A percentile compares a stretch with the other conserved stretches of the same genome.
Evolutionary conservation across 306 rosid genomes (phyloP).

Genomic region (Trifolium subterraneum): DNA sequence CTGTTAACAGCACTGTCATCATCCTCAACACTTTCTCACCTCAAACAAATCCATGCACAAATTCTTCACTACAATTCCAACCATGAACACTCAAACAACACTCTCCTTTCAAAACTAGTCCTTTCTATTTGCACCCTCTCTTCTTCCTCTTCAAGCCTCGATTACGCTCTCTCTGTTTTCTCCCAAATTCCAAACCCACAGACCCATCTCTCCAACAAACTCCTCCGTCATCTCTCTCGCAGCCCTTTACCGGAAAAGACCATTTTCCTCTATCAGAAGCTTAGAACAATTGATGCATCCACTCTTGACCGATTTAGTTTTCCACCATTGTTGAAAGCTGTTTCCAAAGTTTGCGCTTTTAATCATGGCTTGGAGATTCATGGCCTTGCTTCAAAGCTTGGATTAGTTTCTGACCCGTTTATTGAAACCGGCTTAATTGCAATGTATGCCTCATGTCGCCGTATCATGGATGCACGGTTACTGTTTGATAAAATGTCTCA

Average conservation of each 20-base stretch:
- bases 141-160: slow-evolving; percentile 54
- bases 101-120: slow-evolving; percentile 57
- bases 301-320: slow-evolving; percentile 67
- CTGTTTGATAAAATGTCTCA: slow-evolving; percentile 84
- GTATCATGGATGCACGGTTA: slow-evolving; percentile 67
- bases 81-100: slow-evolving; percentile 33
- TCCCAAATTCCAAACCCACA: slow-evolving; percentile 54
- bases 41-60: slow-evolving; percentile 76
- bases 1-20: slow-evolving; percentile 52
- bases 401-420: slow-evolving; percentile 73
- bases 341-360: slow-evolving; percentile 53
- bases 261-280: slow-evolving; percentile 59
- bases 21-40: slow-evolving; percentile 51
- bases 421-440: slow-evolving; percentile 70
- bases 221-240: slow-evolving; percentile 71
- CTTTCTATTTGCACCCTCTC: slow-evolving; percentile 51
- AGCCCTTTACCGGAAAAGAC: slow-evolving; percentile 53
- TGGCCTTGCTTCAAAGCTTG: slow-evolving; percentile 65
- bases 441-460: slow-evolving; percentile 70
- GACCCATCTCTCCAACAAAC: slow-evolving; percentile 62
- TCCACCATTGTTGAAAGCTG: slow-evolving; percentile 77
- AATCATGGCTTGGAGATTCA: slow-evolving; percentile 75
- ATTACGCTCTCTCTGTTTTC: slow-evolving; percentile 76
- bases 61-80: slow-evolving; percentile 58
- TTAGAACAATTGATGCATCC: slow-evolving; percentile 53